phyloP scores from a whole-genome alignment of 2,329 filamentous ascomycete species.

The Apiospora malaysiana region DNA sequence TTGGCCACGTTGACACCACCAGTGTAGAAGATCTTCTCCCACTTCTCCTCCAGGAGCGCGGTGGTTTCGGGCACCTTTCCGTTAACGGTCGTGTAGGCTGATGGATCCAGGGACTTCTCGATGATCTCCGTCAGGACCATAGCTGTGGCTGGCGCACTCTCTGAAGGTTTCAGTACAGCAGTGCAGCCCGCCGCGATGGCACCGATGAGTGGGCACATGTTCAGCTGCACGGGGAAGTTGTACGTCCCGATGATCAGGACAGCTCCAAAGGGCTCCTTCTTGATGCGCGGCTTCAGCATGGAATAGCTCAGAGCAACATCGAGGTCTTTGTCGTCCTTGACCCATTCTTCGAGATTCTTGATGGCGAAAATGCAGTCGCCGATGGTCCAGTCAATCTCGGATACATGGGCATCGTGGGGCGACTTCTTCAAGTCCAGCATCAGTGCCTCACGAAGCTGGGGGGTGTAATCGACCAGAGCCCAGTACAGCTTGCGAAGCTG shows the following conservation, averaged over 20 bases:
- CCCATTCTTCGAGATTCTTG: slow-evolving; percentile 80
- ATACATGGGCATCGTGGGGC: slow-evolving; percentile 72
- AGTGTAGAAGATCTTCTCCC: slow-evolving; percentile 99
- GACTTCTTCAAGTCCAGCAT: slow-evolving; percentile 80
- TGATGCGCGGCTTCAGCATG: slow-evolving; percentile 74
- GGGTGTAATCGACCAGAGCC: slow-evolving; percentile 80
- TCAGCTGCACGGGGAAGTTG: slow-evolving; percentile 90
- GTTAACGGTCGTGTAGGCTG: slow-evolving; percentile 79
- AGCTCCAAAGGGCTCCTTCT: slow-evolving; percentile 86
- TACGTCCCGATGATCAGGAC: slow-evolving; percentile 89
- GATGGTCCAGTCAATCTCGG: slow-evolving; percentile 79
- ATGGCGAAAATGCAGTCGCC: slow-evolving; percentile 82
- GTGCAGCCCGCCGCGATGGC: slow-evolving; percentile 94
- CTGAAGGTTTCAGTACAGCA: slow-evolving; percentile 88
- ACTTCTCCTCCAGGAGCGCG: slow-evolving; percentile 83
- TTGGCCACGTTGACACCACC: slow-evolving; percentile 80
- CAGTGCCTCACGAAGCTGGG: slow-evolving; percentile 76
- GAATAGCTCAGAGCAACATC: slow-evolving; percentile 74
- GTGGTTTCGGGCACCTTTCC: slow-evolving; percentile 82
- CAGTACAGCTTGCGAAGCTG: slow-evolving; percentile 97
- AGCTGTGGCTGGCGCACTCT: slow-evolving; percentile 77
- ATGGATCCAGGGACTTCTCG: slow-evolving; percentile 75
- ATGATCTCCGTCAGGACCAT: slow-evolving; percentile 82
- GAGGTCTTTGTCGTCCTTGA: slow-evolving; percentile 77
- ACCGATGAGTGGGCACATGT: slow-evolving; percentile 79